These are phyloP conservation scores for Daldinia caldariorum DNA, from an alignment of 495 filamentous ascomycete species.

Conservation along the genomic window DNA sequence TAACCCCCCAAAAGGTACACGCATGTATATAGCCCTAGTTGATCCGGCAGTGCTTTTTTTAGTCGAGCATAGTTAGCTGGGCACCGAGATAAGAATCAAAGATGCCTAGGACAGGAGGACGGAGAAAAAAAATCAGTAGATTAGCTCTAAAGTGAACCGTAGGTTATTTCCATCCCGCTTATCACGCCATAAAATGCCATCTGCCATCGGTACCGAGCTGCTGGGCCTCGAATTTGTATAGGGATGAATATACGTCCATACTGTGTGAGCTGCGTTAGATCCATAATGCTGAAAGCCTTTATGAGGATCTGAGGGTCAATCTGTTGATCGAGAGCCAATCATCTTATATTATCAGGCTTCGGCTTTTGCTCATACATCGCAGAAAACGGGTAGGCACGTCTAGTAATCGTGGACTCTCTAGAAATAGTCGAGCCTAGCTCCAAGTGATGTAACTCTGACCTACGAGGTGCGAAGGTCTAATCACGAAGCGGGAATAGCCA, in stretches of 20 bases:
- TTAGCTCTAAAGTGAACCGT: slow-evolving; percentile 18
- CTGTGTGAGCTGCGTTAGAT: slow-evolving; percentile 26
- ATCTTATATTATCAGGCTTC: slow-evolving; percentile 20
- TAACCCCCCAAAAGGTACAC: not conserved
- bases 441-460: slow-evolving; percentile 27
- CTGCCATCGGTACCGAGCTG: slow-evolving; percentile 42
- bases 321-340: slow-evolving; percentile 21
- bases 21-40: not conserved
- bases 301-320: slow-evolving; percentile 17
- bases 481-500: slow-evolving; percentile 25
- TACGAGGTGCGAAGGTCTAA: slow-evolving; percentile 18
- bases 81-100: not conserved
- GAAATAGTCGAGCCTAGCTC: slow-evolving; percentile 25
- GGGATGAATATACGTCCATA: slow-evolving; percentile 22
- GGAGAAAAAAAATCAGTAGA: slow-evolving; percentile 8
- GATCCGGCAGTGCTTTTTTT: slow-evolving; percentile 13
- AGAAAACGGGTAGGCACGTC: slow-evolving; percentile 25
- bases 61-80: slow-evolving; percentile 9
- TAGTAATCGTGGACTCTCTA: slow-evolving; percentile 23
- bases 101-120: slow-evolving; percentile 8
- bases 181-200: slow-evolving; percentile 44
- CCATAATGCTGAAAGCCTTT: slow-evolving; percentile 18
- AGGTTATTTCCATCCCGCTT: slow-evolving; percentile 32
- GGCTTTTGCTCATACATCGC: slow-evolving; percentile 29
- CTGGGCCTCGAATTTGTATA: slow-evolving; percentile 24